Conservation (phyloP, 2,329 filamentous ascomycete species). For the Nigrospora osmanthi region DNA sequence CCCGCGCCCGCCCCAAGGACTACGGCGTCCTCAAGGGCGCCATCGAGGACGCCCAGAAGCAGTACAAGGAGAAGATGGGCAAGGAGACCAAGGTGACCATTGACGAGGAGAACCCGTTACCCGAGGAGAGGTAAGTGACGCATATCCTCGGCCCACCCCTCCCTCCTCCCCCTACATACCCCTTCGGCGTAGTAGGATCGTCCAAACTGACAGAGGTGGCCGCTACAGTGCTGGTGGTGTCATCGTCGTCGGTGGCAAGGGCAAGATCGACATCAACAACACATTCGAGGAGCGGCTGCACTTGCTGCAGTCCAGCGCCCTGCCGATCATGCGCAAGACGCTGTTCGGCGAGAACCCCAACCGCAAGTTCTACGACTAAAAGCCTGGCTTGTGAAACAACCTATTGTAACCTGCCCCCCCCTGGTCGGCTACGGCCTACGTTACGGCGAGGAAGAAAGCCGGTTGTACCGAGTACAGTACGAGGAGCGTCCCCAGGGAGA, state of each 20-base stretch:
- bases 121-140: slow-evolving; percentile 70
- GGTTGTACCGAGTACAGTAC: no score
- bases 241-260: slow-evolving; percentile 68
- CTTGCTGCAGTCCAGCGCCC: slow-evolving; percentile 74
- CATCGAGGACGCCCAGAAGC: slow-evolving; percentile 64
- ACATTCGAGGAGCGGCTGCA: slow-evolving; percentile 88
- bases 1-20: slow-evolving; percentile 76
- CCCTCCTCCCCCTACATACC: neutral
- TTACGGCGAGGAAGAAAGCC: no score
- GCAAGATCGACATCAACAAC: slow-evolving; percentile 98
- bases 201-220: slow-evolving; percentile 1
- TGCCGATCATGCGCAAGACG: slow-evolving; percentile 76
- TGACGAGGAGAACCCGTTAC: slow-evolving; percentile 71
- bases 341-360: slow-evolving; percentile 94
- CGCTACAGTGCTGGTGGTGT: slow-evolving; percentile 70
- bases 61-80: slow-evolving; percentile 74
- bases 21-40: slow-evolving; percentile 69
- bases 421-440: no score
- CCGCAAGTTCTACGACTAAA: slow-evolving; percentile 88
- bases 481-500: no score
- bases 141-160: neutral
- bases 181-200: neutral
- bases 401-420: neutral
- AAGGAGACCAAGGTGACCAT: slow-evolving; percentile 63
- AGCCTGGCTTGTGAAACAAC: neutral